Conservation (phyloP, 208 protist genomes). For the Phytomonas sp. region DNA sequence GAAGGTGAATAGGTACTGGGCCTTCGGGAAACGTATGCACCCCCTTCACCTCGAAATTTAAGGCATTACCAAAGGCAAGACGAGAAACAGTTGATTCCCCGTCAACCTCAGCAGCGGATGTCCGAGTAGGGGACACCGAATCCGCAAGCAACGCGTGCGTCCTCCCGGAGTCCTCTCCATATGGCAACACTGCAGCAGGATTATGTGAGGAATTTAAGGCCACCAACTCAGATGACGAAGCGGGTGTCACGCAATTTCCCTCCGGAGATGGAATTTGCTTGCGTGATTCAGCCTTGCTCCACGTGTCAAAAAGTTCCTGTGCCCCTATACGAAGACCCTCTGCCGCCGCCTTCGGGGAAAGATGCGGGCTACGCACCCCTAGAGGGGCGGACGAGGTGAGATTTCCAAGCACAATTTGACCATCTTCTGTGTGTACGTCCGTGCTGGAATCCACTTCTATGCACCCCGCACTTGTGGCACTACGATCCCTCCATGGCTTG, state of each 20-base stretch:
- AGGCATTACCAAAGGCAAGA: slow-evolving; percentile 62
- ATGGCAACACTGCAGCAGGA: slow-evolving; percentile 8
- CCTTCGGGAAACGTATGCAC: slow-evolving; percentile 48
- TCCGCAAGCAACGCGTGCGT: slow-evolving; percentile 11
- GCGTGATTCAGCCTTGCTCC: background rate
- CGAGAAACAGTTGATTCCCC: slow-evolving; percentile 19
- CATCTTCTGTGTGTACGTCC: slow-evolving; percentile 28
- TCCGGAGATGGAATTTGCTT: background rate
- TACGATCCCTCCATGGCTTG: slow-evolving; percentile 76
- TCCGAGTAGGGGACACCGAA: background rate
- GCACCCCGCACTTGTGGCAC: slow-evolving; percentile 27
- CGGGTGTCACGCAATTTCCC: background rate
- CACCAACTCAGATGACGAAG: background rate
- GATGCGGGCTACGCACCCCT: slow-evolving; percentile 38
- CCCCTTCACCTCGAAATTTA: slow-evolving; percentile 66
- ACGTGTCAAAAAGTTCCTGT: background rate
- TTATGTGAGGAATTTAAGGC: background rate
- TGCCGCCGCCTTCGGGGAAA: slow-evolving; percentile 4
- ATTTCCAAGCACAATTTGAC: slow-evolving; percentile 28
- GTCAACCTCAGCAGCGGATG: slow-evolving; percentile 1
- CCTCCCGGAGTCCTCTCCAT: slow-evolving; percentile 15
- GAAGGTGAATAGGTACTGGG: slow-evolving; percentile 59
- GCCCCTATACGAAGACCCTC: slow-evolving; percentile 6
- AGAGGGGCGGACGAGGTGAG: slow-evolving; percentile 38
- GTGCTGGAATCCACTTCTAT: slow-evolving; percentile 56